phyloP scores from a whole-genome alignment of 768 basidiomycete genomes.

The Lactarius hengduanensis region DNA sequence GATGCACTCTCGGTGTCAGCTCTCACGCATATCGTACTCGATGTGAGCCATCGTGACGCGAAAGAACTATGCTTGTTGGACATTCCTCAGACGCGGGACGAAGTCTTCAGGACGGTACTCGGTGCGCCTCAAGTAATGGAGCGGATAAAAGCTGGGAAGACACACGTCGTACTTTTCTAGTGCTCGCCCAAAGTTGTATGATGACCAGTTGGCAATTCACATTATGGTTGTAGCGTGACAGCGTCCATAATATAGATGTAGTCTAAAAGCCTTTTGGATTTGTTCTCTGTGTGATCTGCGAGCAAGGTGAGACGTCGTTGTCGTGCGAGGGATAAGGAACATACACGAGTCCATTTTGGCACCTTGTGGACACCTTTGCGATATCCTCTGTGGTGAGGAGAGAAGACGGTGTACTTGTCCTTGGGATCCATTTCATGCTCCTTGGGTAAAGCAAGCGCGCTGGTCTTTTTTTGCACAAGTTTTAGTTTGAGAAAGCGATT shows the following conservation, averaged over 20 bases:
- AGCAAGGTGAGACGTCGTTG: neutral
- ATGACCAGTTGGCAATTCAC: neutral
- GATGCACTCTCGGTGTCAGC: constrained; percentile 72
- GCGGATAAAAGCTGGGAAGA: constrained; percentile 67
- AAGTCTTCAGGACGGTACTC: constrained; percentile 73
- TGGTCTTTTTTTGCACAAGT: constrained; percentile 45
- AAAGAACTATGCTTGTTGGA: constrained; percentile 77
- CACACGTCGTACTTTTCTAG: constrained; percentile 79
- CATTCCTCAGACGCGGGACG: constrained; percentile 80
- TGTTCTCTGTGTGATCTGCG: constrained; percentile 75
- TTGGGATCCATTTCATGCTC: constrained; percentile 89
- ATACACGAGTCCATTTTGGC: constrained; percentile 93
- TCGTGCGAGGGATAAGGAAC: constrained; percentile 32
- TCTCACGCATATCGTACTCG: constrained; percentile 82
- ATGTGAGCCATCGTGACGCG: constrained; percentile 66
- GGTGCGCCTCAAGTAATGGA: constrained; percentile 59
- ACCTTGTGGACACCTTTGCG: constrained; percentile 96
- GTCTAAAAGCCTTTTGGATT: constrained; percentile 88
- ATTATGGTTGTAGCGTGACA: constrained; percentile 10
- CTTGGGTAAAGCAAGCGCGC: constrained; percentile 82
- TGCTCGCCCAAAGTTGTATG: neutral
- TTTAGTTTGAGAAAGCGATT: neutral
- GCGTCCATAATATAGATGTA: constrained; percentile 5
- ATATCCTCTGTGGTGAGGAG: constrained; percentile 66
- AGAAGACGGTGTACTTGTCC: constrained; percentile 96